Base-by-base conservation (phyloP, 805 yeast species). In the Lachancea sp. region DNA sequence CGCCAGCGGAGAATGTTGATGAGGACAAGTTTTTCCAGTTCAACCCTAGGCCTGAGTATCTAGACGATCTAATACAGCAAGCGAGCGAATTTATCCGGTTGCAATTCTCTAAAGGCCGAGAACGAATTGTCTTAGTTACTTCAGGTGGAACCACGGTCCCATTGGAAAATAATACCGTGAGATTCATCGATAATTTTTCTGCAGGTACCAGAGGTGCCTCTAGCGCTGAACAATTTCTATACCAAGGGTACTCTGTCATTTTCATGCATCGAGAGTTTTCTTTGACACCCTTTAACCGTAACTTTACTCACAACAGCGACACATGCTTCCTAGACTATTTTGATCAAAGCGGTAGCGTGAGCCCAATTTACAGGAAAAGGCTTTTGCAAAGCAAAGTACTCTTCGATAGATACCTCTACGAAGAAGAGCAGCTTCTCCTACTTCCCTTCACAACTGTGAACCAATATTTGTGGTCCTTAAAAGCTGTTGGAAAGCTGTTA, bases 121-220 rank as follows among this genome's bases (percentile, higher is more conserved):
- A 71, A 39, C 75, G 71, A 35, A 74, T 90, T 11, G 97, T 78
- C 0, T 65, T 90, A 33, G 95, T 90, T 3, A 92, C 98, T 0
- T 79, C 90, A 7, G 99, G 99, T 18, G 99, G 99, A 17, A 92
- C 98, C 1, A 90, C 97, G 0, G 99, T 92, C 0, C 99, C 99
- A 0, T 68, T 92, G 49, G 99, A 92, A 56, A 89, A 88, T 63
- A 92, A 92, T 57, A 92, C 98, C 0, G 99, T 92, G 5, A 67
- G 99, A 39, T 92, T 92, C 63, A 88, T 92, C 54, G 99, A 92
- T 63, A 92, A 92, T 57, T 92, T 92, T 61, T 80, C 92, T 48
- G 97, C 97, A 18, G 99, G 99, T 18, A 92, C 97, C 0, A 76
- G 99, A 62, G 99, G 98, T 41, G 95, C 98, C 3, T 79, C 96